Evolutionary conservation across 2,329 filamentous ascomycete species (phyloP).

Genomic region (Stemphylium lycopersici): DNA sequence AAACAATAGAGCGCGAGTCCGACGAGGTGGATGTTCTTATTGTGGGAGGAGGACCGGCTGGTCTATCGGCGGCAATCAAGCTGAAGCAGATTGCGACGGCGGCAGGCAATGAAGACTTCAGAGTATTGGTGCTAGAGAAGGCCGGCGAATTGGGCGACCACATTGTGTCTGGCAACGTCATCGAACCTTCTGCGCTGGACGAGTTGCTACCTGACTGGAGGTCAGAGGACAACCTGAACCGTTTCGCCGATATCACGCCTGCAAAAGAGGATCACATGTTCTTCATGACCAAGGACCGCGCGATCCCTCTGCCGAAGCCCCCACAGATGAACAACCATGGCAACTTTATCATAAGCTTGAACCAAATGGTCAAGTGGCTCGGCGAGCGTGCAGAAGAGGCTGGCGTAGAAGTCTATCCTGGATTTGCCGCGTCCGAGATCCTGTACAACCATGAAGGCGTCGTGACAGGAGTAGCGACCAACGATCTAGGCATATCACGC

Average conservation of each 20-base stretch:
- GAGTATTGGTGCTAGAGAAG: slow-evolving; percentile 92
- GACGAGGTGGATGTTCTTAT: slow-evolving; percentile 98
- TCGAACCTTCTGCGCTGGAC: slow-evolving; percentile 85
- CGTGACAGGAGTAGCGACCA: slow-evolving; percentile 93
- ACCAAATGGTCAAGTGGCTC: slow-evolving; percentile 94
- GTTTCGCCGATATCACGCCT: slow-evolving; percentile 86
- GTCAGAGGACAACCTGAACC: slow-evolving; percentile 81
- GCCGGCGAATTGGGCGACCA: slow-evolving; percentile 94
- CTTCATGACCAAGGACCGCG: slow-evolving; percentile 81
- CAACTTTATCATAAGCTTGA: slow-evolving; percentile 96
- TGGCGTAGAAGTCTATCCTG: slow-evolving; percentile 94
- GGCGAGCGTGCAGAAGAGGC: slow-evolving; percentile 95
- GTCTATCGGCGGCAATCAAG: slow-evolving; percentile 89
- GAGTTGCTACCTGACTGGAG: slow-evolving; percentile 96
- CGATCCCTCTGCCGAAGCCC: slow-evolving; percentile 83
- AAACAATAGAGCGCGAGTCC: slow-evolving; percentile 78
- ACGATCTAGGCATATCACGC: slow-evolving; percentile 84
- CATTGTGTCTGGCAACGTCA: slow-evolving; percentile 93
- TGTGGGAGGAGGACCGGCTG: slow-evolving; percentile 92
- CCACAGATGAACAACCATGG: slow-evolving; percentile 98
- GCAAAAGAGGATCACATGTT: slow-evolving; percentile 87
- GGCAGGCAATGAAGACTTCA: slow-evolving; percentile 93
- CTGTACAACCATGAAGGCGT: slow-evolving; percentile 85
- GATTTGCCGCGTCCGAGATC: slow-evolving; percentile 92
- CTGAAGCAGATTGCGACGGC: slow-evolving; percentile 95